A percentile compares a stretch with the other conserved stretches of the same genome.
Evolutionary conservation across 2,329 filamentous ascomycete species (phyloP).

Genomic region (Rutstroemia sp.): DNA sequence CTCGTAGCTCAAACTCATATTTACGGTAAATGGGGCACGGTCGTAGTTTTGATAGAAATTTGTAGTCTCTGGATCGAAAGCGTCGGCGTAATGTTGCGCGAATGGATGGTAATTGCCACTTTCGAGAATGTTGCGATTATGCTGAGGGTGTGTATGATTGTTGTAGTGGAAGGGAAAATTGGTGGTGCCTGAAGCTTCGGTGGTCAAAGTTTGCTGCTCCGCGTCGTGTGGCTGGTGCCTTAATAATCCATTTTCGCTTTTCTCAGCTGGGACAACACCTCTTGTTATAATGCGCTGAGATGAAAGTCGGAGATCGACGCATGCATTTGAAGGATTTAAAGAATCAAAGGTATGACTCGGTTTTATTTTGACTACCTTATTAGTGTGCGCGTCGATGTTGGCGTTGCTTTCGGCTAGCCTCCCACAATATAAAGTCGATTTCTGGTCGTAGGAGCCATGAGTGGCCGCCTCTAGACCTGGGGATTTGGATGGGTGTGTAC

Average conservation of each 20-base stretch:
- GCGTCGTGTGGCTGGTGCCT: neutral
- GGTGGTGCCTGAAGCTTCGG: neutral
- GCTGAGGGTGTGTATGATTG: constrained; percentile 1
- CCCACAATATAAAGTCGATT: neutral
- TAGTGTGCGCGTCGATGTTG: neutral
- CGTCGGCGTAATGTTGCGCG: neutral
- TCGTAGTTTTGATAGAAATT: constrained; percentile 1
- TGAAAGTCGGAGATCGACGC: neutral
- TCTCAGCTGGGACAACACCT: neutral
- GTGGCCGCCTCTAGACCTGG: neutral
- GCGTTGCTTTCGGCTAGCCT: neutral
- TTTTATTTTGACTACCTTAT: neutral
- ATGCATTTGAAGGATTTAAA: neutral
- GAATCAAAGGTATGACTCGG: constrained; percentile 2
- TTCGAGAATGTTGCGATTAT: constrained; percentile 1
- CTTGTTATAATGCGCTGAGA: neutral
- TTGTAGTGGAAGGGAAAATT: neutral
- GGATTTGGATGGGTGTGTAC: neutral
- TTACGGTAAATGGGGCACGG: neutral
- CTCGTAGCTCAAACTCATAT: constrained; percentile 27
- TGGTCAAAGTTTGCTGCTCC: neutral
- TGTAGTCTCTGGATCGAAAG: neutral
- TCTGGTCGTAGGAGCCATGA: neutral
- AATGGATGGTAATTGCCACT: constrained; percentile 1
- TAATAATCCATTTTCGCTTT: neutral